Evolutionary conservation across 805 yeast species (phyloP).

Genomic region (Candida orba): DNA sequence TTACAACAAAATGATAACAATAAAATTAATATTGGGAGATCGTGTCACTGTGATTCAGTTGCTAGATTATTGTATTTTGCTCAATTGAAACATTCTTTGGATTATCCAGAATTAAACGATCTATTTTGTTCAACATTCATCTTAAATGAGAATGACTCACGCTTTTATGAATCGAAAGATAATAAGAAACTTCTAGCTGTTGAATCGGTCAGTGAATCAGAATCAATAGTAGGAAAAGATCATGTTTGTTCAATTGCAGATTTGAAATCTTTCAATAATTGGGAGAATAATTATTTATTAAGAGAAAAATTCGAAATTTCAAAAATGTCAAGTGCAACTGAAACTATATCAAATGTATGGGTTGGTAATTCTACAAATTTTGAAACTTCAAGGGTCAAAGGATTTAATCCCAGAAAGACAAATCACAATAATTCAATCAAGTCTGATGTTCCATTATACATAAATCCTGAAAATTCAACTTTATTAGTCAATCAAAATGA

Average conservation of each 20-base stretch:
- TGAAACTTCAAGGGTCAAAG: slow-evolving; percentile 30
- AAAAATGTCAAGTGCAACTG: slow-evolving; percentile 75
- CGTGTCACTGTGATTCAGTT: slow-evolving; percentile 32
- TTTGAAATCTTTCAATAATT: slow-evolving; percentile 39
- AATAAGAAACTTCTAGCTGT: slow-evolving; percentile 16
- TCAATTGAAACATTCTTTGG: slow-evolving; percentile 27
- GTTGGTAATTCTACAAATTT: slow-evolving; percentile 77
- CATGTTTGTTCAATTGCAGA: slow-evolving; percentile 31
- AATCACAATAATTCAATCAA: slow-evolving; percentile 2
- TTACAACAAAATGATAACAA: slow-evolving; percentile 3
- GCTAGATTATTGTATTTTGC: slow-evolving; percentile 39
- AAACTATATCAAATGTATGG: slow-evolving; percentile 53
- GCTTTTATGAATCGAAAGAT: slow-evolving; percentile 9
- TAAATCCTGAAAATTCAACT: slow-evolving; percentile 45
- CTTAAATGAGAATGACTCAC: slow-evolving; percentile 11
- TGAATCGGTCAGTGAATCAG: slow-evolving; percentile 18
- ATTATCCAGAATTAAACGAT: slow-evolving; percentile 22
- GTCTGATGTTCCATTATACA: slow-evolving; percentile 33
- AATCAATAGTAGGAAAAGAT: slow-evolving; percentile 11
- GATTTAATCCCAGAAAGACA: slow-evolving; percentile 3
- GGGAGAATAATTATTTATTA: slow-evolving; percentile 62
- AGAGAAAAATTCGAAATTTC: slow-evolving; percentile 81
- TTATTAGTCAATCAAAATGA: slow-evolving; percentile 32
- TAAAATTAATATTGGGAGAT: background rate
- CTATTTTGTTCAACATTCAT: slow-evolving; percentile 18